These are phyloP conservation scores for Clonostachys solani DNA, from an alignment of 2,329 filamentous ascomycete genomes.

Conservation along the genomic window DNA sequence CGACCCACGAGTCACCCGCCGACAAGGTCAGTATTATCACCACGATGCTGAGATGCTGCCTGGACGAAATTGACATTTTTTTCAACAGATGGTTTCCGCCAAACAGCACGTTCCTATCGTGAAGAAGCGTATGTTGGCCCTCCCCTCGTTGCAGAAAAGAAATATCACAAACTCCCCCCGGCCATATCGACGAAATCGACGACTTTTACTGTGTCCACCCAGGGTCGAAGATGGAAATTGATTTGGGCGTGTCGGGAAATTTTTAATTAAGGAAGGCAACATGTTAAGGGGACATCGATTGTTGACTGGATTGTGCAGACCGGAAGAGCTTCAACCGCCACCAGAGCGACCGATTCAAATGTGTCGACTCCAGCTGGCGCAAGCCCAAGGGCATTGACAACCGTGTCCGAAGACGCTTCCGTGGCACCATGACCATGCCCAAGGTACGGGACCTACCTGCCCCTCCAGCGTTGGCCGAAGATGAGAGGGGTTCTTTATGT, in stretches of 20 bases:
- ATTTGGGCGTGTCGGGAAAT: background rate
- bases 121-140: conserved; percentile 89
- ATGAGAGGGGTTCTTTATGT: no score
- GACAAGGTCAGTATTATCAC: conserved; percentile 28
- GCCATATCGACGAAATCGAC: no score
- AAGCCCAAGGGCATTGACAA: conserved; percentile 99
- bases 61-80: conserved; percentile 1
- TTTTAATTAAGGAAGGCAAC: background rate
- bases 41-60: conserved; percentile 23
- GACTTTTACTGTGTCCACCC: background rate
- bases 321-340: conserved; percentile 95
- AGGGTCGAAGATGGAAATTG: conserved; percentile 1
- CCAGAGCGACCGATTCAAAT: conserved; percentile 96
- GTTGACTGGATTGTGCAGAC: conserved; percentile 55
- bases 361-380: conserved; percentile 87
- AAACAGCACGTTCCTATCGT: conserved; percentile 99
- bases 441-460: conserved; percentile 64
- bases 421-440: conserved; percentile 93
- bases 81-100: conserved; percentile 86
- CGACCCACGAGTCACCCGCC: conserved; percentile 26
- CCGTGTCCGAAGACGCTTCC: conserved; percentile 94
- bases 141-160: no score
- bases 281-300: conserved; percentile 9
- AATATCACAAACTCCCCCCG: no score
- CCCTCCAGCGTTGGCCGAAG: no score